Base-by-base conservation (phyloP, 2,329 filamentous ascomycete species). In the Hysterium pulicare region DNA sequence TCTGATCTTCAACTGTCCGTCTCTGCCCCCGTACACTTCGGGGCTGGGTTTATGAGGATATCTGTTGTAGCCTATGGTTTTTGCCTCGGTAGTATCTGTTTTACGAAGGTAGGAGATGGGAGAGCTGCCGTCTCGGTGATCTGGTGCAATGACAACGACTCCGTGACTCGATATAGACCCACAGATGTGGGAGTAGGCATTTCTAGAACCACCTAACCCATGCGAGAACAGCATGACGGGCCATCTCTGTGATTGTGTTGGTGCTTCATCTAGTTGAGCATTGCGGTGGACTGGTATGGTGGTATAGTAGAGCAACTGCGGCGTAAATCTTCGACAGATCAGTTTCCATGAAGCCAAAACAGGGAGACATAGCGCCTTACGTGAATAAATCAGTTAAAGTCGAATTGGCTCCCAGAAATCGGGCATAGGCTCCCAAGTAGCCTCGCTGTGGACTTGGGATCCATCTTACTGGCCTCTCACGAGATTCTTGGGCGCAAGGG, bases 181-280 rank as follows among this genome's bases (percentile, higher is more conserved):
- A 15, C 79, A 84, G 19, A 94, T 70, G 58, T 90, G 84, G n/a
- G 87, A 91, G 69, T 95, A 95, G 9, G 87, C 82, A 57, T 93
- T 93, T 51, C 87, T 78, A 46, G 81, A 84, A 28, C 89, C 89
- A 28, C 86, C 89, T 1, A 95, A 74, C 1, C 89, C 89, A 60
- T 95, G 89, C 1, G 87, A 93, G 67, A 95, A 94, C 48, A 95
- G 74, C 71, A 89, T 82, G 0, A 88, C 85, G 0, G 89, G 88
- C 84, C 87, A 93, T 69, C 81, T 72, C 42, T 73, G 70, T 45
- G 45, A 80, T 58, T 45, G 71, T 46, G 59, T 71, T 2, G 66
- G 62, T 17, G 71, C 63, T 23, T 67, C 59, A 28, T 82, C 75
- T 6, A 90, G 66, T 5, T 76, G 72, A 9, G 86, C 86, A 60